phyloP scores from a whole-genome alignment of 2,329 filamentous ascomycete species.

The Fusarium odoratissimum region DNA sequence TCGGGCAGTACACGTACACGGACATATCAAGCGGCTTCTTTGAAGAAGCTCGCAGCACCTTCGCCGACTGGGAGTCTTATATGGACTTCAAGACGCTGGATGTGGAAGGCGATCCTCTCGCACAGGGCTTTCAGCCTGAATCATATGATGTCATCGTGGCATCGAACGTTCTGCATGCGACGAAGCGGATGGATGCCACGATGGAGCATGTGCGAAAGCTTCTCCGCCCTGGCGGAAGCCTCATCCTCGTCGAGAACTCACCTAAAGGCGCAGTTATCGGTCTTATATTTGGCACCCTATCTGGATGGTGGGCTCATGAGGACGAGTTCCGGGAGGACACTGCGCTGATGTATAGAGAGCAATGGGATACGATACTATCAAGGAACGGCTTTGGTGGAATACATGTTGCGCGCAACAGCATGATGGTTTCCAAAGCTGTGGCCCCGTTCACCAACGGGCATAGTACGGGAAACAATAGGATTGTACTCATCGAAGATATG shows the following conservation, averaged over 20 bases:
- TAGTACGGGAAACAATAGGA: fast-evolving
- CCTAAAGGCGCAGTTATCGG: slow-evolving; percentile 1
- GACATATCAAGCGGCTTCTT: slow-evolving; percentile 15
- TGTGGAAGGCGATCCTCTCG: not conserved
- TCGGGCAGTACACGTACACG: slow-evolving; percentile 4
- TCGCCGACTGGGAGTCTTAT: not conserved
- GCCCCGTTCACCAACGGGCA: not conserved
- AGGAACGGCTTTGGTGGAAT: slow-evolving; percentile 4
- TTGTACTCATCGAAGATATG: not conserved
- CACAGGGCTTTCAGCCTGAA: not conserved
- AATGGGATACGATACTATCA: slow-evolving; percentile 1
- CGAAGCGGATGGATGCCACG: not conserved
- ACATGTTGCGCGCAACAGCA: slow-evolving; percentile 6
- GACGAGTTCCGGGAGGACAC: slow-evolving; percentile 10
- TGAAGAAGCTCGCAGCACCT: slow-evolving; percentile 2
- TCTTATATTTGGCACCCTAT: slow-evolving; percentile 4
- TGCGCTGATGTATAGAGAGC: slow-evolving; percentile 2
- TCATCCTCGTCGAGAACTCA: slow-evolving; percentile 5
- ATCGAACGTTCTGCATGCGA: slow-evolving; percentile 10
- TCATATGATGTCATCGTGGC: slow-evolving; percentile 5
- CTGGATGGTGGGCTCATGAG: slow-evolving; percentile 14
- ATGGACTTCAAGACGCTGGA: slow-evolving; percentile 10
- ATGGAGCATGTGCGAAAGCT: slow-evolving; percentile 7
- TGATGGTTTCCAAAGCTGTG: slow-evolving; percentile 15
- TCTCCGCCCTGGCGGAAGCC: not conserved